Evolutionary conservation across 2,329 filamentous ascomycete species (phyloP), one percentile per base, ranked within the genome.

Genomic region (Phyllosticta paracitricarpa): DNA sequence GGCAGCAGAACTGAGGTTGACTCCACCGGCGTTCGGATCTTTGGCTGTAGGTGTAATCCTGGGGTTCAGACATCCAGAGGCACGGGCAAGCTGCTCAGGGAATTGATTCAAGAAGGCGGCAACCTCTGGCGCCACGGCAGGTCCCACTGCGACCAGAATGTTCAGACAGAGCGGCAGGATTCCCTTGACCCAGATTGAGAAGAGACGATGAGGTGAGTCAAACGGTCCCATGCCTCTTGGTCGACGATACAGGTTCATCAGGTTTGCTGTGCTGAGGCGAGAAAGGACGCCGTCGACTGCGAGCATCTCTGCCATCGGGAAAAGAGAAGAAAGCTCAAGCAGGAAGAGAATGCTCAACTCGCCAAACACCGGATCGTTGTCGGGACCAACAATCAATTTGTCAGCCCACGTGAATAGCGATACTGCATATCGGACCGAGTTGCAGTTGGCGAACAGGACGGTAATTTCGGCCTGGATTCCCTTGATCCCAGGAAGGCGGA

Each of bases 331-430:
- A 12, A 99, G 82, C 66, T 96, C 89, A 24, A 96, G 84, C 14
- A 99, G 81, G 74, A 97, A 95, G 26, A 92, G 81, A 51, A 96
- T 82, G 68, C 89, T 89, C n/a, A 97, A 83, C 71, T 97, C 92
- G 65, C 92, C 94, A 72, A 97, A 97, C 30, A 97, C 80, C 0
- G 94, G 93, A 70, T 97, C 93, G 28, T 86, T 85, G 61, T 88
- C 83, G n/a, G 40, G 12, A 48, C 40, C 40, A 40, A 88, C 82
- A 0, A 88, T 83, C 25, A 97, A 81, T 66, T 87, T 85, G 72
- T 97, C 91, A 3, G 93, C 85, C 94, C 94, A 99, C 0, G 91
- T 96, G 75, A 93, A 97, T 4, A 99, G 81, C 35, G 89, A 91
- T 5, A 88, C 86, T 0, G 91, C 92, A 63, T 91, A 89, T 68